Conservation (phyloP, 2,329 filamentous ascomycete genomes). For the Venturia oleaginea region DNA sequence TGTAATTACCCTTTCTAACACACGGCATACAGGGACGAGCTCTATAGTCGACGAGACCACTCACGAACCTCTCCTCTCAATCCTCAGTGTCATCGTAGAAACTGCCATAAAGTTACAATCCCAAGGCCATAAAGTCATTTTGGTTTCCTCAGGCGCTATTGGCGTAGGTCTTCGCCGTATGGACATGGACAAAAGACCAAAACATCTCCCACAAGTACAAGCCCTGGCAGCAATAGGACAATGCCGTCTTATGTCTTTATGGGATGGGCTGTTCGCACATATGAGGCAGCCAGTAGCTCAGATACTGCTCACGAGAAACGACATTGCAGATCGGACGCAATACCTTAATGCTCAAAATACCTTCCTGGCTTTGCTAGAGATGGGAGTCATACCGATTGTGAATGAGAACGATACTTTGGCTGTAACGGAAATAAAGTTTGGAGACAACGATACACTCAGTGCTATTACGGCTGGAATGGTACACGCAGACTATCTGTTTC, state of each 20-base stretch:
- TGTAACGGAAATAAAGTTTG: constrained; percentile 98
- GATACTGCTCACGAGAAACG: constrained; percentile 86
- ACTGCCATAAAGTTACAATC: constrained; percentile 79
- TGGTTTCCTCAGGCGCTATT: constrained; percentile 95
- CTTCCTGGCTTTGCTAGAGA: constrained; percentile 76
- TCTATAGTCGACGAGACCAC: constrained; percentile 98
- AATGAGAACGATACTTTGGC: constrained; percentile 98
- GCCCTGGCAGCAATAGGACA: constrained; percentile 93
- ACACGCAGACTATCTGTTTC: constrained; percentile 88
- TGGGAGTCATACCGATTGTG: constrained; percentile 96
- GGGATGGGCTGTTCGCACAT: constrained; percentile 87
- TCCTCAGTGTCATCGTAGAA: constrained; percentile 85
- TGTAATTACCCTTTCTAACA: constrained; percentile 18
- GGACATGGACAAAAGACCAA: constrained; percentile 78
- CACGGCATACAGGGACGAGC: constrained; percentile 65
- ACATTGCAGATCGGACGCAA: constrained; percentile 92
- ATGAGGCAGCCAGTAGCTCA: constrained; percentile 86
- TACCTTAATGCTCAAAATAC: constrained; percentile 97
- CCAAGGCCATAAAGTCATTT: constrained; percentile 88
- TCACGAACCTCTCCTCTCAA: constrained; percentile 86
- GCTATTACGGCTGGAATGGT: constrained; percentile 97
- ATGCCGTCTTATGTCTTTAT: constrained; percentile 87
- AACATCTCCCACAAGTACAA: constrained; percentile 83
- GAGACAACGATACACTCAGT: constrained; percentile 94
- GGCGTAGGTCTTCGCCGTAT: constrained; percentile 86